Evolutionary conservation across 2,329 filamentous ascomycete species (phyloP).

Genomic region (Penicillium rolfsii): DNA sequence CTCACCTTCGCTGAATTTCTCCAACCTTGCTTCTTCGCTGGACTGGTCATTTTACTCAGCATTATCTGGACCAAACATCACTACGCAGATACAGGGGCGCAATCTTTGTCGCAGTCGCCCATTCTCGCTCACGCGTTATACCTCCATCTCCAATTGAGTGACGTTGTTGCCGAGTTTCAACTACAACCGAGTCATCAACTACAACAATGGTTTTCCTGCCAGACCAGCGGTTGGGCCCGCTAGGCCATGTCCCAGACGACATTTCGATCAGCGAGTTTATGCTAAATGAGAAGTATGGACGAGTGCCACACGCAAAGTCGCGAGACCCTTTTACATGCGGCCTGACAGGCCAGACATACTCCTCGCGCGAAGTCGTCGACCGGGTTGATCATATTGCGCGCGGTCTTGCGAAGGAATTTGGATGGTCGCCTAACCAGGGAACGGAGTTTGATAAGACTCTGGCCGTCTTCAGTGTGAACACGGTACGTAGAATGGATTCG

Average conservation of each 20-base stretch:
- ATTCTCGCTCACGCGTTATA: not conserved
- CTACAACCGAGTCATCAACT: not conserved
- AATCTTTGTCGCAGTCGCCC: not conserved
- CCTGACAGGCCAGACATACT: conserved; percentile 69
- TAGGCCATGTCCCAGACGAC: conserved; percentile 68
- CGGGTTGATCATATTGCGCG: conserved; percentile 70
- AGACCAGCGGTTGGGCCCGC: conserved; percentile 42
- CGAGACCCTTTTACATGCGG: conserved; percentile 77
- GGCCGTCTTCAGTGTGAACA: conserved; percentile 77
- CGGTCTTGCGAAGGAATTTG: conserved; percentile 70
- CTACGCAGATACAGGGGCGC: not conserved
- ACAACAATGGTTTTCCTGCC: conserved; percentile 52
- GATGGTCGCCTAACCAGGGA: conserved; percentile 70
- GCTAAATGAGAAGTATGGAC: conserved; percentile 70
- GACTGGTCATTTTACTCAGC: too few relatives aligned
- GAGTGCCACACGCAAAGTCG: conserved; percentile 65
- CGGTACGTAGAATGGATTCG: conserved; percentile 53
- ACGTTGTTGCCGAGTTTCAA: not conserved
- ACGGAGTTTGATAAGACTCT: conserved; percentile 82
- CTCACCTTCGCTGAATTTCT: not conserved
- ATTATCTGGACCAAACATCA: not conserved
- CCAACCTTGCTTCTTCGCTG: not conserved
- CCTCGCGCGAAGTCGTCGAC: conserved; percentile 63
- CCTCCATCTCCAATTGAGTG: not conserved
- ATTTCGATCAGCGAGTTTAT: conserved; percentile 78